Conservation (phyloP, 1,284 basidiomycete genomes). For the Cutaneotrichosporon dermatis region DNA sequence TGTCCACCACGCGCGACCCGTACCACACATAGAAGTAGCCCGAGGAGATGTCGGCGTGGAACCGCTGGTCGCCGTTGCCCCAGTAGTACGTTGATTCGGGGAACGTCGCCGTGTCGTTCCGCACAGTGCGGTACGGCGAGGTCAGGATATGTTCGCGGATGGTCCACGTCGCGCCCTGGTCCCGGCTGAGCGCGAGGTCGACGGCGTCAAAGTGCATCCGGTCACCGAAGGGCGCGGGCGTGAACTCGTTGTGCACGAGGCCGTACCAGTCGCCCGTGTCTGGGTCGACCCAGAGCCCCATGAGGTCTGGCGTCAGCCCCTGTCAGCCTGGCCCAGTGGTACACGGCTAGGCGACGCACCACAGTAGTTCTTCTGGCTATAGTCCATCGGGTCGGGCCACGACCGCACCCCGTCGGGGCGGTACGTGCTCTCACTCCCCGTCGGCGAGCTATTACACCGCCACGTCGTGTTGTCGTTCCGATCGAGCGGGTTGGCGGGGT, state of each 20-base stretch:
- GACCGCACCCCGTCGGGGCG: neutral
- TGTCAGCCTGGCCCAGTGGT: too few species aligned
- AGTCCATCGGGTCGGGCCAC: neutral
- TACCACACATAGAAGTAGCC: constrained; percentile 19
- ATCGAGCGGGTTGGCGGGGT: constrained; percentile 13
- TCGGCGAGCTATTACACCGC: constrained; percentile 15
- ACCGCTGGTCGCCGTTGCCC: constrained; percentile 17
- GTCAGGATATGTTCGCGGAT: constrained; percentile 15
- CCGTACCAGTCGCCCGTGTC: constrained; percentile 17
- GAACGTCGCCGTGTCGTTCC: constrained; percentile 8
- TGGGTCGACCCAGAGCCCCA: constrained; percentile 15
- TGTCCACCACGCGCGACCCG: constrained; percentile 14
- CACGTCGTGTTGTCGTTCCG: constrained; percentile 15
- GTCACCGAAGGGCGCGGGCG: constrained; percentile 11
- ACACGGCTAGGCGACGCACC: too few species aligned
- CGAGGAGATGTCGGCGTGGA: constrained; percentile 1
- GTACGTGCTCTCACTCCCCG: constrained; percentile 1
- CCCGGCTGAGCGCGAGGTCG: constrained; percentile 11
- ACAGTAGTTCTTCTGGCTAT: constrained; percentile 16
- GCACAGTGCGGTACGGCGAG: constrained; percentile 5
- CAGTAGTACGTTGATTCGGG: constrained; percentile 11
- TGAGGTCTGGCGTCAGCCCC: constrained; percentile 5
- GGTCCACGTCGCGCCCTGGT: constrained; percentile 14
- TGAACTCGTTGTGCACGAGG: constrained; percentile 20
- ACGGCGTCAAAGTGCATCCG: constrained; percentile 17